A percentile compares a stretch with the other conserved stretches of the same genome.
Conservation (phyloP, 345 rosid genomes). For the Salix udensis region DNA sequence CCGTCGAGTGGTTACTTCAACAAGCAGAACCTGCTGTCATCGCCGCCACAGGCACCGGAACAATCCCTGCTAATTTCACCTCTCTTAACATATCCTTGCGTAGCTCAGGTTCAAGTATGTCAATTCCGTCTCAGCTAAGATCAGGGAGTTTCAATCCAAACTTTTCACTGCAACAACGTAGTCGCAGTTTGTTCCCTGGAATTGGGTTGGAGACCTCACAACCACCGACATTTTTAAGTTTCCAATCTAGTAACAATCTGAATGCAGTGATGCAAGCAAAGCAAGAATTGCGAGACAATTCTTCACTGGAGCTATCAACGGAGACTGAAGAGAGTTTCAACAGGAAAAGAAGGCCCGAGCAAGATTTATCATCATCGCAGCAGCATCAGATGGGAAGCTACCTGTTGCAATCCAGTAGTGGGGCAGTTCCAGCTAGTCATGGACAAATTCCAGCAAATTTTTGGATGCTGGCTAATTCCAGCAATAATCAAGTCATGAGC, state of each 20-base stretch:
- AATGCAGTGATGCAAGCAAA: conserved; percentile 54
- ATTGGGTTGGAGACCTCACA: conserved; percentile 41
- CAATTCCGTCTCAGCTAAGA: conserved; percentile 78
- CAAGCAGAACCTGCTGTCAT: conserved; percentile 96
- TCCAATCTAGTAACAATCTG: conserved; percentile 52
- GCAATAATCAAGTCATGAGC: conserved; percentile 50
- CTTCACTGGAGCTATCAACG: conserved; percentile 40
- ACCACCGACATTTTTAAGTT: conserved; percentile 64
- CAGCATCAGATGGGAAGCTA: conserved; percentile 69
- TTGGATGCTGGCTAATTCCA: conserved; percentile 83
- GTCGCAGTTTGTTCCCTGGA: conserved; percentile 50
- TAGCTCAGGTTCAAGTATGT: conserved; percentile 83
- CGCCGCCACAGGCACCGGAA: conserved; percentile 97
- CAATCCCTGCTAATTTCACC: conserved; percentile 95
- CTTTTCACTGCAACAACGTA: conserved; percentile 49
- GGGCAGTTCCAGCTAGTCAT: conserved; percentile 53
- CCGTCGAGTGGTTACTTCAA: conserved; percentile 97
- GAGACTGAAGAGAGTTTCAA: conserved; percentile 47
- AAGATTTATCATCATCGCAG: conserved; percentile 33
- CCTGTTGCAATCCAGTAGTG: conserved; percentile 59
- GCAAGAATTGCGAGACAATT: conserved; percentile 46
- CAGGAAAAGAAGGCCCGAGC: conserved; percentile 61
- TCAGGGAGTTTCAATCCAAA: conserved; percentile 57
- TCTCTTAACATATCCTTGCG: conserved; percentile 88
- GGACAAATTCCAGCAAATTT: conserved; percentile 76